A percentile compares a stretch with the other conserved stretches of the same genome.
phyloP scores from a whole-genome alignment of 139 green algal genomes.

The Micractinium sp. region DNA sequence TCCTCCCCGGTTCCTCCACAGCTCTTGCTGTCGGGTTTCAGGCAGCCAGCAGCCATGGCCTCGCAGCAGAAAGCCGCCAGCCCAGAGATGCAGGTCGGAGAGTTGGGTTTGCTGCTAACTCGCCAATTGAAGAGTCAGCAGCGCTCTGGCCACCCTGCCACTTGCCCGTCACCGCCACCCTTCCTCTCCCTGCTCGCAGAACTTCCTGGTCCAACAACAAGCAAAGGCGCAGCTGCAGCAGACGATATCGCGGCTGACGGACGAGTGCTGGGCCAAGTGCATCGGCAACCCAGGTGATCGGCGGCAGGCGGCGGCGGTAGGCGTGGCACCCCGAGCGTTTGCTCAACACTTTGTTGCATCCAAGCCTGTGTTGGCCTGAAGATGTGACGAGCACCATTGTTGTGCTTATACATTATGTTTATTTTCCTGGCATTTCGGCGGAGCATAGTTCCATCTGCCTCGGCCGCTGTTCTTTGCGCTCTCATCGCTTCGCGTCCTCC shows the following conservation, averaged over 20 bases:
- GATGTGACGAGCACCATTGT: too few relatives aligned
- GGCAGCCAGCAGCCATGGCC: neutral
- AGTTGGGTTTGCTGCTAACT: neutral
- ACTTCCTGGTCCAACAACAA: constrained; percentile 34
- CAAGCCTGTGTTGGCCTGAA: too few relatives aligned
- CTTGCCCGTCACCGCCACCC: neutral
- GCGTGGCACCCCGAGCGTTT: too few relatives aligned
- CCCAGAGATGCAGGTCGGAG: constrained; percentile 4
- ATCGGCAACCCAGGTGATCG: constrained; percentile 39
- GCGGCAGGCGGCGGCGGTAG: neutral
- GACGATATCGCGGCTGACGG: constrained; percentile 52
- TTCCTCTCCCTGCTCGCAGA: neutral
- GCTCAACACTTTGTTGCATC: too few relatives aligned
- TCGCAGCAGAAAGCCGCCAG: neutral
- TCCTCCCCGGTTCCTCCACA: too few relatives aligned
- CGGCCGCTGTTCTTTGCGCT: too few relatives aligned
- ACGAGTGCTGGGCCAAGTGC: constrained; percentile 58
- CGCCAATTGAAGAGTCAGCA: neutral
- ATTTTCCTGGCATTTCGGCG: too few relatives aligned
- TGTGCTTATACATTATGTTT: too few relatives aligned
- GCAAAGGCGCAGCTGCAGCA: constrained; percentile 53
- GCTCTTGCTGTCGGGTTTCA: too few relatives aligned
- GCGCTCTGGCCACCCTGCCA: neutral
- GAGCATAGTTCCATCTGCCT: too few relatives aligned
- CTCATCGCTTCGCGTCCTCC: too few relatives aligned